These are phyloP conservation scores for Cryphonectria japonica DNA, from an alignment of 2,329 filamentous ascomycete genomes.

Conservation along the genomic window DNA sequence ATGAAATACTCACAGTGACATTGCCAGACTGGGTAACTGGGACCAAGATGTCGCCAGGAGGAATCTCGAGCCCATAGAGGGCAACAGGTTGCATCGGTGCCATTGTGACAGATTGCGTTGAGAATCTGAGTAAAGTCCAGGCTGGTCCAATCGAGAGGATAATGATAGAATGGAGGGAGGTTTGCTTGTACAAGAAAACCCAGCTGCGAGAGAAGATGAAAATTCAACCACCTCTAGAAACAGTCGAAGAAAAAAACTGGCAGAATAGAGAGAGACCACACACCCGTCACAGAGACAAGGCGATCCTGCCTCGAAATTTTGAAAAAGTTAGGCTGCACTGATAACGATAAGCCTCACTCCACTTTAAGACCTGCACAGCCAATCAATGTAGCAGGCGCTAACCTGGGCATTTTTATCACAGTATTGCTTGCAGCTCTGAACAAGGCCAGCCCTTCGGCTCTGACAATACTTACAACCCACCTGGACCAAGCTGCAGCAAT, in stretches of 20 bases:
- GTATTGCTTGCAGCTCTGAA: not conserved
- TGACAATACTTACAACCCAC: not conserved
- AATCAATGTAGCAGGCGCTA: conserved; percentile 1
- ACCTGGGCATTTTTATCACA: not conserved
- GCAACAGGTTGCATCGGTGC: conserved; percentile 66
- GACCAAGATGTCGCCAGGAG: conserved; percentile 80
- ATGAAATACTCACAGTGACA: conserved; percentile 71
- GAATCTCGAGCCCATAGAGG: conserved; percentile 91
- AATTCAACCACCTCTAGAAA: conserved; percentile 5
- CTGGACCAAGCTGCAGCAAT: not conserved
- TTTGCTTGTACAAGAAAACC: conserved; percentile 15
- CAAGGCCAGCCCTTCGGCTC: not conserved
- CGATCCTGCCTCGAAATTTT: conserved; percentile 28
- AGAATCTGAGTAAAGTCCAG: not conserved
- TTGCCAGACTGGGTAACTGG: conserved; percentile 79
- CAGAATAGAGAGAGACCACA: not conserved
- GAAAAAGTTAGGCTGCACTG: conserved; percentile 28
- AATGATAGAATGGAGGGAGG: not conserved
- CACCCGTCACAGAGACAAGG: conserved; percentile 7
- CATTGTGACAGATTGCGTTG: conserved; percentile 46
- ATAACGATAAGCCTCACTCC: conserved; percentile 20
- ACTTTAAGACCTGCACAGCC: not conserved
- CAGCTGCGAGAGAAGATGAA: conserved; percentile 11
- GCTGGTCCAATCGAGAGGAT: conserved; percentile 3
- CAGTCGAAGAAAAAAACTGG: not conserved